A percentile compares a stretch with the other conserved stretches of the same genome.
These are phyloP conservation scores for Diplocarpon mali DNA, from an alignment of 2,329 filamentous ascomycete species.

Conservation along the genomic window DNA sequence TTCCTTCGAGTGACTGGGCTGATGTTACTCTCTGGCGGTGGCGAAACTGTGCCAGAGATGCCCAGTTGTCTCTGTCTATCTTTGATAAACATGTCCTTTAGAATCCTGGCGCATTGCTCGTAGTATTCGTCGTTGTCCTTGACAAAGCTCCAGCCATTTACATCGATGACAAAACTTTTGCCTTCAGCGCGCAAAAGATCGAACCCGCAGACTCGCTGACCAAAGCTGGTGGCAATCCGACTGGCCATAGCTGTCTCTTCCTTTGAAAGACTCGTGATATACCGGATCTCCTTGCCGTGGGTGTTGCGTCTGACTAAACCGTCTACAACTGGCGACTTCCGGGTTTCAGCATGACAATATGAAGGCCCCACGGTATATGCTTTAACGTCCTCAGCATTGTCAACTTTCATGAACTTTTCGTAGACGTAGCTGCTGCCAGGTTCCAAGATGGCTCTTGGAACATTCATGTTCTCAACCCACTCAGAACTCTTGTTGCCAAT, in stretches of 20 bases:
- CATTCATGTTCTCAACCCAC: conserved; percentile 64
- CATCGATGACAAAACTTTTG: conserved; percentile 94
- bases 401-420: conserved; percentile 91
- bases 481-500: conserved; percentile 99
- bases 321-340: conserved; percentile 95
- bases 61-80: conserved; percentile 54
- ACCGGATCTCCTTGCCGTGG: conserved; percentile 92
- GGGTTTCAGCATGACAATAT: conserved; percentile 93
- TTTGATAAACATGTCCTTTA: conserved; percentile 77
- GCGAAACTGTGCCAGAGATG: conserved; percentile 24
- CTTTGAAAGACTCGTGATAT: conserved; percentile 73
- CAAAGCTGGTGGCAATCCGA: conserved; percentile 84
- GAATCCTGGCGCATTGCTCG: conserved; percentile 74
- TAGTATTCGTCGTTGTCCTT: conserved; percentile 99
- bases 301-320: conserved; percentile 92
- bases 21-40: conserved; percentile 13
- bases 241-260: conserved; percentile 80
- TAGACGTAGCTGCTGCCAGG: conserved; percentile 81
- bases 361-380: conserved; percentile 90
- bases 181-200: conserved; percentile 81
- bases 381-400: conserved; percentile 97
- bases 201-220: conserved; percentile 91
- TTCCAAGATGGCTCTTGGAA: conserved; percentile 75
- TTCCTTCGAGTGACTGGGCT: conserved; percentile 16
- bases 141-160: conserved; percentile 99